Conservation (phyloP, 805 yeast genomes). For the Metschnikowia lochheadii region DNA sequence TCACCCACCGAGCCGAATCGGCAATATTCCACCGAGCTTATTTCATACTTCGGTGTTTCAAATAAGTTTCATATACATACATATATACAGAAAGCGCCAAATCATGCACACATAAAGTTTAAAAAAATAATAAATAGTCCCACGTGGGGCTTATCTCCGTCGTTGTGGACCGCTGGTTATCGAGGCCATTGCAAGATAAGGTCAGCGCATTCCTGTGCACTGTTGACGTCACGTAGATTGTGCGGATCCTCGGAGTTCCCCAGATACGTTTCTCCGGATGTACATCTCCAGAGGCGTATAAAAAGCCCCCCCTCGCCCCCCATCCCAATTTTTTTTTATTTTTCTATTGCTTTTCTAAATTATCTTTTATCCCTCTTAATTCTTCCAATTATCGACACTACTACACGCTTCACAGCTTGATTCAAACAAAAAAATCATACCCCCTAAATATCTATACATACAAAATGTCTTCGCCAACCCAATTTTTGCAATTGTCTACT, state of each 20-base stretch:
- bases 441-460: neutral
- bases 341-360: neutral
- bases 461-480: conserved; percentile 16
- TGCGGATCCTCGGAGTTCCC: conserved; percentile 18
- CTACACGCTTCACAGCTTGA: neutral
- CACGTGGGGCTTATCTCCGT: neutral
- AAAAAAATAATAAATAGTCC: too few relatives aligned
- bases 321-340: neutral
- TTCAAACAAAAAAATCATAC: neutral
- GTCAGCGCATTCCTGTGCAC: conserved; percentile 1
- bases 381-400: neutral
- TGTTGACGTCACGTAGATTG: conserved; percentile 16
- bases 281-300: conserved; percentile 20
- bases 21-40: too few relatives aligned
- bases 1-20: too few relatives aligned
- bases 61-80: too few relatives aligned
- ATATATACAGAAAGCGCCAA: too few relatives aligned
- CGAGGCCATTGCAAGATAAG: neutral
- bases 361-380: neutral
- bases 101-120: too few relatives aligned
- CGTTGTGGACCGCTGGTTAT: neutral
- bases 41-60: too few relatives aligned
- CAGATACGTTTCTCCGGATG: conserved; percentile 15
- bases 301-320: conserved; percentile 1
- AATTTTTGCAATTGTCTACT: conserved; percentile 53